A percentile compares a stretch with the other conserved stretches of the same genome.
phyloP scores from a whole-genome alignment of 805 yeast genomes.

The Komagataella ulmi region DNA sequence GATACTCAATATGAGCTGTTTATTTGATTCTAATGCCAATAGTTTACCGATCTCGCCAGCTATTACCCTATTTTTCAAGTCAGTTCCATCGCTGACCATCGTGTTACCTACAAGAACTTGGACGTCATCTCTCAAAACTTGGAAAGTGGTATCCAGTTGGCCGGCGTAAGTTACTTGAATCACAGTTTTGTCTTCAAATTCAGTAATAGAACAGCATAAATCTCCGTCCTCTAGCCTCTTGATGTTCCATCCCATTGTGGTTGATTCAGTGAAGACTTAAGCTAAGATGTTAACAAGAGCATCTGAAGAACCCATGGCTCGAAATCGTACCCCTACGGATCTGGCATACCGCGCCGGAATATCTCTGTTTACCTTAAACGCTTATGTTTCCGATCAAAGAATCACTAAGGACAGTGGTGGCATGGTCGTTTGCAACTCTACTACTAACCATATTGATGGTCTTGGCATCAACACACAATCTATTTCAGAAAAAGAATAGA shows the following conservation, averaged over 20 bases:
- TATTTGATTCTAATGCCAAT: background rate
- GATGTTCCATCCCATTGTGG: conserved; percentile 1
- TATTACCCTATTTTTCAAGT: conserved; percentile 3
- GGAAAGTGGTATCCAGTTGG: conserved; percentile 28
- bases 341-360: background rate
- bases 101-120: conserved; percentile 10
- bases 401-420: background rate
- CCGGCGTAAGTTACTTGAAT: conserved; percentile 28
- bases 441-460: conserved; percentile 13
- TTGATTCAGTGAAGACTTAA: conserved; percentile 3
- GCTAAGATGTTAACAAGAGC: conserved; percentile 1
- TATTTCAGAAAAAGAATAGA: conserved; percentile 4
- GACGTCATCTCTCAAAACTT: conserved; percentile 2
- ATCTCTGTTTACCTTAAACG: background rate
- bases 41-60: background rate
- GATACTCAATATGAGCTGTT: background rate
- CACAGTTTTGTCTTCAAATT: conserved; percentile 25
- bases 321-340: background rate
- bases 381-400: background rate
- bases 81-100: conserved; percentile 14
- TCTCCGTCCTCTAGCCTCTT: conserved; percentile 9
- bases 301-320: conserved; percentile 3
- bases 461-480: conserved; percentile 9
- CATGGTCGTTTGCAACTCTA: conserved; percentile 1
- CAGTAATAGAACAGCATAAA: conserved; percentile 7